These are phyloP conservation scores for Amylocarpus encephaloides DNA, from an alignment of 2,329 filamentous ascomycete genomes.

Conservation along the genomic window DNA sequence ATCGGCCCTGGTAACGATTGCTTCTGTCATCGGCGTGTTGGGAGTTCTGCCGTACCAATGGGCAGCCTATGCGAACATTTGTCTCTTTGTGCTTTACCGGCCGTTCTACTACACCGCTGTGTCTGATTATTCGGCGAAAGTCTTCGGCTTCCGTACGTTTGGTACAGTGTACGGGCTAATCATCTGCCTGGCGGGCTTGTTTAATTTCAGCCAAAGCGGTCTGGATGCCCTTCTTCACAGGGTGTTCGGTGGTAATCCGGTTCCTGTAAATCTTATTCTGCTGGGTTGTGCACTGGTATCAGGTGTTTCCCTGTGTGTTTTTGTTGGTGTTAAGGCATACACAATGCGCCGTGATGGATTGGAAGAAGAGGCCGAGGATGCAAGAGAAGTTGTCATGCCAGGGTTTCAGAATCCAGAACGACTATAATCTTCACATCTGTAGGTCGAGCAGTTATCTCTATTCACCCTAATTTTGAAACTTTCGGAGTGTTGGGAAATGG, in stretches of 20 bases:
- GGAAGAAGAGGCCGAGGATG: conserved; percentile 39
- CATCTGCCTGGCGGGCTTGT: conserved; percentile 75
- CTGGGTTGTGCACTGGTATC: conserved; percentile 55
- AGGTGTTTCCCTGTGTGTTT: conserved; percentile 60
- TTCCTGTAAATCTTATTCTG: conserved; percentile 70
- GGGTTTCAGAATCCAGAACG: conserved; percentile 15
- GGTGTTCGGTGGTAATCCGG: conserved; percentile 63
- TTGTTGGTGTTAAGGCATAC: conserved; percentile 42
- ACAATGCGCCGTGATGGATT: conserved; percentile 37
- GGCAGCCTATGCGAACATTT: conserved; percentile 70
- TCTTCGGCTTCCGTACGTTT: conserved; percentile 87
- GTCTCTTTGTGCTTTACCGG: conserved; percentile 76
- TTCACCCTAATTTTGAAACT: too few relatives aligned
- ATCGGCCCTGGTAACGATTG: conserved; percentile 59
- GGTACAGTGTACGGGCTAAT: conserved; percentile 91
- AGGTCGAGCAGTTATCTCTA: too few relatives aligned
- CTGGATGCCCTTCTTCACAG: conserved; percentile 74
- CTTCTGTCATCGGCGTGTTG: conserved; percentile 69
- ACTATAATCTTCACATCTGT: neutral
- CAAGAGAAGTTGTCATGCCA: conserved; percentile 32
- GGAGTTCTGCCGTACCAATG: conserved; percentile 65
- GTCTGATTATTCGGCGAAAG: conserved; percentile 83
- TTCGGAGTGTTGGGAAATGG: too few relatives aligned
- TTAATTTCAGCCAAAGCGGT: conserved; percentile 78
- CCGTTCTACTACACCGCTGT: conserved; percentile 90